These are phyloP conservation scores for Mycena indigotica DNA, from an alignment of 768 basidiomycete species.

Conservation along the genomic window DNA sequence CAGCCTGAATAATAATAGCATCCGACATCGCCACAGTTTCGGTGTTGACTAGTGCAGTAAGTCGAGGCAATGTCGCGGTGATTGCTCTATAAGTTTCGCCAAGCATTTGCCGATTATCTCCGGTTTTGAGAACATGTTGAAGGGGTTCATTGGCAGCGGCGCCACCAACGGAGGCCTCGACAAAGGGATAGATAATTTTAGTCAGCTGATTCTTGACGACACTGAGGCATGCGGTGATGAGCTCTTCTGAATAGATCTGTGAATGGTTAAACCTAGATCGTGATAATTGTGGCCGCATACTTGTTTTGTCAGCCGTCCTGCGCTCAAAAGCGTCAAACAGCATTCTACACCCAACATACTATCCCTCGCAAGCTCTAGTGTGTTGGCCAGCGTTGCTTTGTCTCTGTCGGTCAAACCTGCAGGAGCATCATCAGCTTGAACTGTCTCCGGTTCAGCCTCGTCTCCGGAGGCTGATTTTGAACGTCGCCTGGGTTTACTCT, in stretches of 20 bases:
- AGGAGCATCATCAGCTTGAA: constrained; percentile 27
- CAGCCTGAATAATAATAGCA: constrained; percentile 85
- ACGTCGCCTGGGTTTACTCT: constrained; percentile 40
- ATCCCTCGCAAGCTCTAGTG: constrained; percentile 66
- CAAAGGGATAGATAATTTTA: constrained; percentile 81
- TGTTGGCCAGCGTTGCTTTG: constrained; percentile 51
- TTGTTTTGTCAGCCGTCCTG: constrained; percentile 84
- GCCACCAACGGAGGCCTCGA: constrained; percentile 63
- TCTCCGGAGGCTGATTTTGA: constrained; percentile 49
- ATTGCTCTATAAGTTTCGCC: constrained; percentile 75
- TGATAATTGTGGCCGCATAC: constrained; percentile 44
- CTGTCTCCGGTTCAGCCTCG: constrained; percentile 36
- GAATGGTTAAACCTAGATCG: not conserved
- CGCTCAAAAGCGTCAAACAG: constrained; percentile 73
- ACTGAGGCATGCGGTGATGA: constrained; percentile 77
- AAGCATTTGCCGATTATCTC: constrained; percentile 51
- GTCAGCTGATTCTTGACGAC: constrained; percentile 81
- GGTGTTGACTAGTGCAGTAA: constrained; percentile 73
- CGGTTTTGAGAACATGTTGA: constrained; percentile 53
- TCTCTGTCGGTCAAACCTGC: constrained; percentile 45
- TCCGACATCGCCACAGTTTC: constrained; percentile 84
- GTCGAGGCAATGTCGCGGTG: constrained; percentile 68
- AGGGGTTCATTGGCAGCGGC: constrained; percentile 46
- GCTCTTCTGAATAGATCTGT: constrained; percentile 92
- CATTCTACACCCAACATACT: constrained; percentile 85